phyloP scores from a whole-genome alignment of 306 rosid species.

The Begonia masoniana region DNA sequence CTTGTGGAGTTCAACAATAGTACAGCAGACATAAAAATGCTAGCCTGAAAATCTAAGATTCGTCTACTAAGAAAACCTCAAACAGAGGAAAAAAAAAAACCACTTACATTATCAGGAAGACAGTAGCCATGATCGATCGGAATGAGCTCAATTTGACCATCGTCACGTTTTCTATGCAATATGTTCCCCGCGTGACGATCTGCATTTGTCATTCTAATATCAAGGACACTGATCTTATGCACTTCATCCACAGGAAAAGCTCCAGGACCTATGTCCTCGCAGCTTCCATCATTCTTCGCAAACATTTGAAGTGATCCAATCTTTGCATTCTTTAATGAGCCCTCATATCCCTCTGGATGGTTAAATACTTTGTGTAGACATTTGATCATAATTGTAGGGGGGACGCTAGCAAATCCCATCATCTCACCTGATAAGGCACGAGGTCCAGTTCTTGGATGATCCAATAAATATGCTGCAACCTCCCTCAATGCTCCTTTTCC shows the following conservation, averaged over 20 bases:
- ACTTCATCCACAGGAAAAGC: conserved; percentile 57
- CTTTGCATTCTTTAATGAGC: conserved; percentile 29
- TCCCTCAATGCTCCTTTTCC: conserved; percentile 88
- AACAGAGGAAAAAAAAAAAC: too few relatives aligned
- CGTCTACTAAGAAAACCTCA: too few relatives aligned
- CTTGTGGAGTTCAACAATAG: too few relatives aligned
- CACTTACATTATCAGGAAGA: conserved; percentile 62
- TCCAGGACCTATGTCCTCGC: conserved; percentile 82
- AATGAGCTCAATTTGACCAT: conserved; percentile 38
- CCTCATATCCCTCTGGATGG: conserved; percentile 27
- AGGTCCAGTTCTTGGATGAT: conserved; percentile 47
- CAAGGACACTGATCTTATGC: conserved; percentile 72
- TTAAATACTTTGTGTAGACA: conserved; percentile 37
- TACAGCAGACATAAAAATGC: too few relatives aligned
- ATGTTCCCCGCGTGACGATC: conserved; percentile 91
- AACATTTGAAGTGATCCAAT: conserved; percentile 70
- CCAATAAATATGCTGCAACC: conserved; percentile 83
- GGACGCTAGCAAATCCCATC: conserved; percentile 45
- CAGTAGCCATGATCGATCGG: conserved; percentile 94
- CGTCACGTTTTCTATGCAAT: conserved; percentile 26
- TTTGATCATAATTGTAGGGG: conserved; percentile 35
- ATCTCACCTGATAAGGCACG: conserved; percentile 28
- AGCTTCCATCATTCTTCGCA: conserved; percentile 60
- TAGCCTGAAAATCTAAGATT: too few relatives aligned
- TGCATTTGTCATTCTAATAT: conserved; percentile 78